Evolutionary conservation across 768 basidiomycete genomes (phyloP).

Genomic region (Termitomyces sp.): DNA sequence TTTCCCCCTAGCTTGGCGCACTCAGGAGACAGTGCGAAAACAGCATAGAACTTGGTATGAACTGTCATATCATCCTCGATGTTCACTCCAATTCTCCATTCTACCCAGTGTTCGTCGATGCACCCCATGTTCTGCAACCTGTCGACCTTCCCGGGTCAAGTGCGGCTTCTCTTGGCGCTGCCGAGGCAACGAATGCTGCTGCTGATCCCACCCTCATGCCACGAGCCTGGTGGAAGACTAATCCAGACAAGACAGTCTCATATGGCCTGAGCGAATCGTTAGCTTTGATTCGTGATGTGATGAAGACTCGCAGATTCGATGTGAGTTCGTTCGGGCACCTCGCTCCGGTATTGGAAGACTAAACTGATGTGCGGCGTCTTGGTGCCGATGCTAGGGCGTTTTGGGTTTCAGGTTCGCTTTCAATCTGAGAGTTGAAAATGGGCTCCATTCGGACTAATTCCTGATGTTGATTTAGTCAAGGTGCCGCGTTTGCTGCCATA

Average conservation of each 20-base stretch:
- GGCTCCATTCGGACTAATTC: neutral
- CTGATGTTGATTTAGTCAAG: conserved; percentile 45
- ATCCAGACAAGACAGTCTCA: conserved; percentile 44
- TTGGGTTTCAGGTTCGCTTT: conserved; percentile 67
- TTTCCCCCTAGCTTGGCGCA: conserved; percentile 52
- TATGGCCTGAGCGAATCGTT: conserved; percentile 57
- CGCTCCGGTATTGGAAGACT: conserved; percentile 4
- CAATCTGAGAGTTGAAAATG: neutral
- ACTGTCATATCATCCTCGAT: neutral
- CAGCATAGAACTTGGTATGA: conserved; percentile 58
- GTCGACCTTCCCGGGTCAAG: conserved; percentile 42
- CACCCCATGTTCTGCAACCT: conserved; percentile 59
- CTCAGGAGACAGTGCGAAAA: conserved; percentile 65
- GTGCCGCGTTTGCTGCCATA: conserved; percentile 69
- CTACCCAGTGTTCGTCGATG: conserved; percentile 65
- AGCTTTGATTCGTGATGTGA: conserved; percentile 43
- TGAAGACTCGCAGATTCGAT: conserved; percentile 59
- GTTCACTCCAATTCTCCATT: neutral
- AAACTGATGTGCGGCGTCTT: neutral
- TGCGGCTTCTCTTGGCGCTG: conserved; percentile 23
- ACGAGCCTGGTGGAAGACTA: conserved; percentile 68
- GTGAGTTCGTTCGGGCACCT: conserved; percentile 33
- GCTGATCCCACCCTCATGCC: conserved; percentile 51
- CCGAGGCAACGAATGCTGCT: conserved; percentile 31
- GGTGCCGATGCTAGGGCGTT: conserved; percentile 46